Percentiles rank a stretch among this genome's conserved stretches.
These are phyloP conservation scores for Strigomonas culicis DNA, from an alignment of 208 protist species.

Conservation along the genomic window DNA sequence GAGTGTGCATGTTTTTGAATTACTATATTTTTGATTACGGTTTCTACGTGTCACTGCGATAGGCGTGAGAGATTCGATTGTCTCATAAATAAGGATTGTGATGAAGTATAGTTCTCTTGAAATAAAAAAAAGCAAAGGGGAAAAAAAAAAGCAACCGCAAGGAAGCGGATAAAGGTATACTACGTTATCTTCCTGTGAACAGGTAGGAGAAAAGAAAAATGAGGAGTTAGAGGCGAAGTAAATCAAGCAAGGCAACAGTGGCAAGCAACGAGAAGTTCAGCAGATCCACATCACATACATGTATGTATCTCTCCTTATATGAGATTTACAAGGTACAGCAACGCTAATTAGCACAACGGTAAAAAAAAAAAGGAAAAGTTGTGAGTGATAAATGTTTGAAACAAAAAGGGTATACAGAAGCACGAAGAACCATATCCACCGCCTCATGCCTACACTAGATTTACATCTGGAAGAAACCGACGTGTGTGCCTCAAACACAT, in stretches of 20 bases:
- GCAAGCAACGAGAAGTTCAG: no score
- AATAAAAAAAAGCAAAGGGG: constrained; percentile 8
- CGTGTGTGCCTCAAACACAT: no score
- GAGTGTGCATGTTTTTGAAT: background rate
- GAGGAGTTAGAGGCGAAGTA: no score
- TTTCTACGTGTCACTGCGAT: background rate
- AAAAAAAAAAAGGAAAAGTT: background rate
- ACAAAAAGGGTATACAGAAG: background rate
- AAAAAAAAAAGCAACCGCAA: background rate
- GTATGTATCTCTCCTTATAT: no score
- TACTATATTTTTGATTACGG: background rate
- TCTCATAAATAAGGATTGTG: background rate
- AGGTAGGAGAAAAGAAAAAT: no score
- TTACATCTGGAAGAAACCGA: background rate
- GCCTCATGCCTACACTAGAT: background rate
- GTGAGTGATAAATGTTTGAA: background rate
- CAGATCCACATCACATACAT: no score
- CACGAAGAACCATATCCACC: background rate
- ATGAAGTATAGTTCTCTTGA: background rate
- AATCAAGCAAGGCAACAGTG: no score
- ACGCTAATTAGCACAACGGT: no score
- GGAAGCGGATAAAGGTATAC: no score
- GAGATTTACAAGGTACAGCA: no score
- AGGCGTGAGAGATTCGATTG: no score
- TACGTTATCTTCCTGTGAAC: no score